Evolutionary conservation across 805 yeast genomes (phyloP).

Genomic region (Candida pini): DNA sequence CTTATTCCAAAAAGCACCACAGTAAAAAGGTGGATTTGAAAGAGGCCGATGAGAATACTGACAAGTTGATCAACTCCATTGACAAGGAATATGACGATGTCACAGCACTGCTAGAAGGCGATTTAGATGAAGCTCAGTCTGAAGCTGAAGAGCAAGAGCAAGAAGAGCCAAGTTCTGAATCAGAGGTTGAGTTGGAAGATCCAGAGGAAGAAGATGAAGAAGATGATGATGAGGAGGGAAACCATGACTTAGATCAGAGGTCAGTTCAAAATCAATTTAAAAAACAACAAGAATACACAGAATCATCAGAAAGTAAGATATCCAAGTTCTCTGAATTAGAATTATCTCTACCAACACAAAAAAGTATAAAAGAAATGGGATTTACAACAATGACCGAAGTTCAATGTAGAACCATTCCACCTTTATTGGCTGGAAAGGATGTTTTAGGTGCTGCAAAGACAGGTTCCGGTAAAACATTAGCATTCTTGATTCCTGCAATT

Average conservation of each 20-base stretch:
- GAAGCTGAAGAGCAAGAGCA: conserved; percentile 22
- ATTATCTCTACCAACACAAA: conserved; percentile 74
- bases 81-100: conserved; percentile 56
- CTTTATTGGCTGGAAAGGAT: conserved; percentile 72
- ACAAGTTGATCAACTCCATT: conserved; percentile 44
- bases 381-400: conserved; percentile 89
- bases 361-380: conserved; percentile 84
- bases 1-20: conserved; percentile 11
- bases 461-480: conserved; percentile 91
- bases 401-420: conserved; percentile 93
- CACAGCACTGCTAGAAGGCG: conserved; percentile 36
- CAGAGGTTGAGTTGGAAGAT: conserved; percentile 19
- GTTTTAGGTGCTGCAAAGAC: conserved; percentile 85
- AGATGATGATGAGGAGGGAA: conserved; percentile 9
- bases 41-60: conserved; percentile 29
- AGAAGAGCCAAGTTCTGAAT: conserved; percentile 19
- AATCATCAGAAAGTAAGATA: conserved; percentile 13
- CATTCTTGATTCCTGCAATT: conserved; percentile 92
- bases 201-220: conserved; percentile 34
- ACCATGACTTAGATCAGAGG: conserved; percentile 15
- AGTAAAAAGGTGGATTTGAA: conserved; percentile 1
- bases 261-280: conserved; percentile 18
- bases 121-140: conserved; percentile 7
- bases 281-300: conserved; percentile 27
- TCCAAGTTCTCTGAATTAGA: conserved; percentile 45